Conservation (phyloP, 441 rosid species). For the Gossypium schwendimanii region DNA sequence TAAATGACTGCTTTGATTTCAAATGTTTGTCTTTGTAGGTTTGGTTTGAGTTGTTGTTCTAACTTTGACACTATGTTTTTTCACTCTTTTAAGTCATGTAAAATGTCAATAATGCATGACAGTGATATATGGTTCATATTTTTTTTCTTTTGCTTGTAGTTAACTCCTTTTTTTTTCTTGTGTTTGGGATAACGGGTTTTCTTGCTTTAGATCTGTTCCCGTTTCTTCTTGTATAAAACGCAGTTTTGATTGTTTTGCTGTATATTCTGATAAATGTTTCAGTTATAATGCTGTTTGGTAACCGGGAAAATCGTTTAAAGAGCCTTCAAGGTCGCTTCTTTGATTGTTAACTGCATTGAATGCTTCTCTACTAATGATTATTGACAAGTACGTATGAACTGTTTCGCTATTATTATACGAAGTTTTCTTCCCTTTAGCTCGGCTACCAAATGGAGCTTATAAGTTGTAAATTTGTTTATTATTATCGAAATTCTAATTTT, state of each 20-base stretch:
- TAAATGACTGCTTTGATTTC: neutral
- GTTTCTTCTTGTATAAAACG: neutral
- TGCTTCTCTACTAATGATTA: constrained; percentile 2
- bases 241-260: neutral
- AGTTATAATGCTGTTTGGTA: constrained; percentile 17
- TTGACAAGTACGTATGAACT: neutral
- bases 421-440: constrained; percentile 15
- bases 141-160: neutral
- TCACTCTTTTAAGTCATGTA: constrained; percentile 20
- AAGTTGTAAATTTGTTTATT: neutral
- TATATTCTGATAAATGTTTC: neutral
- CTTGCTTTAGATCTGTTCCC: constrained; percentile 20
- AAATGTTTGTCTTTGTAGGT: constrained; percentile 6
- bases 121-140: neutral
- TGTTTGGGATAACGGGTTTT: constrained; percentile 12
- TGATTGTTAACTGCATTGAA: neutral
- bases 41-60: constrained; percentile 36
- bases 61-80: neutral
- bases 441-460: neutral
- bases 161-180: neutral
- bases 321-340: constrained; percentile 2
- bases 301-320: neutral
- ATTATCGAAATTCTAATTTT: neutral
- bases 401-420: constrained; percentile 12
- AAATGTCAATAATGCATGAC: neutral